Percentiles rank a stretch among this genome's conserved stretches.
Conservation (phyloP, 2,329 filamentous ascomycete species). For the Penicillium sp. region DNA sequence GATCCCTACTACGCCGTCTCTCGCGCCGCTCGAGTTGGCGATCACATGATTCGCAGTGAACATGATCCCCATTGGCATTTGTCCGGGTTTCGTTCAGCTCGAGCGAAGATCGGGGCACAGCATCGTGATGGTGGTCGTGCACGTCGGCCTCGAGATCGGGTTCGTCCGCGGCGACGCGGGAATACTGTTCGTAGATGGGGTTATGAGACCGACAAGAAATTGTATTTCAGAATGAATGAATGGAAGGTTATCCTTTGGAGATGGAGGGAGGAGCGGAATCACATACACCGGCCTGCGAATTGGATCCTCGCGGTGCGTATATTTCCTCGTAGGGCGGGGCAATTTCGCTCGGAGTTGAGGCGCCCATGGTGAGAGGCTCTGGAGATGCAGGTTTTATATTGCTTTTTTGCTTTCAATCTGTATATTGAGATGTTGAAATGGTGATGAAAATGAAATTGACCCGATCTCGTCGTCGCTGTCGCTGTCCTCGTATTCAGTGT, state of each 20-base stretch:
- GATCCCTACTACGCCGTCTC: neutral
- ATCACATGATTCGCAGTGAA: conserved; percentile 8
- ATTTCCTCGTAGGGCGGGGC: conserved; percentile 4
- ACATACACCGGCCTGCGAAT: neutral
- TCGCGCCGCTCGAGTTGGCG: conserved; percentile 2
- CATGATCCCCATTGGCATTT: neutral
- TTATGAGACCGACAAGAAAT: neutral
- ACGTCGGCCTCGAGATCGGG: conserved; percentile 2
- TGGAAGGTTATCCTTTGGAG: too few species aligned
- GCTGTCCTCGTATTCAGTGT: neutral
- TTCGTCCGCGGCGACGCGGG: neutral
- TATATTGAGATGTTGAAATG: neutral
- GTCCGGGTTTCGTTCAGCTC: neutral
- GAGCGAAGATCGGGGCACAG: neutral
- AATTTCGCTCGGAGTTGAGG: neutral
- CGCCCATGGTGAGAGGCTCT: neutral
- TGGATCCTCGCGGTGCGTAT: neutral
- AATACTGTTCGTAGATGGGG: neutral
- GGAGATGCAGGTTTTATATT: too few species aligned
- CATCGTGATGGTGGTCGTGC: neutral
- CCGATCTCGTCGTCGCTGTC: neutral
- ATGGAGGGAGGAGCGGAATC: neutral
- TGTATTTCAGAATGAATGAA: neutral
- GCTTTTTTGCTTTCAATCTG: neutral
- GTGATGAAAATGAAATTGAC: neutral